Evolutionary conservation across 2,329 filamentous ascomycete species (phyloP).

Genomic region (Salinomyces thailandicus): DNA sequence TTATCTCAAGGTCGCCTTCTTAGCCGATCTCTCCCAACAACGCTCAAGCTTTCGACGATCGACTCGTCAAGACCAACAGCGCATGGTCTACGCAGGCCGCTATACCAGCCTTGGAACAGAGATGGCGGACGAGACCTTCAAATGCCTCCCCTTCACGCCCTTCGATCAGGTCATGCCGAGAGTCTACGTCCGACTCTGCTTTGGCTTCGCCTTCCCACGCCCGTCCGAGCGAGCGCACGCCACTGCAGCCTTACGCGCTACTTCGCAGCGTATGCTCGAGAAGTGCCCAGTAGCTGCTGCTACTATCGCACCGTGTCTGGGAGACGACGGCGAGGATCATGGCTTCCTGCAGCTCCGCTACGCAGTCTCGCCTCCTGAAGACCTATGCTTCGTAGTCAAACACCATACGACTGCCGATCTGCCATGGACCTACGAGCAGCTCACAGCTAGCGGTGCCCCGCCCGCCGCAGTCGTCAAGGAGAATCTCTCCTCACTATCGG

Average conservation of each 20-base stretch:
- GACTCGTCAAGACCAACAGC: too few relatives aligned
- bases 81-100: too few relatives aligned
- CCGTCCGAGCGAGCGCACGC: neutral
- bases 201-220: constrained; percentile 4
- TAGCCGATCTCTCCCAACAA: too few relatives aligned
- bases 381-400: neutral
- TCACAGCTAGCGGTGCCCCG: constrained; percentile 3
- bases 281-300: too few relatives aligned
- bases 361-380: neutral
- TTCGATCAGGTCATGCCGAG: constrained; percentile 4
- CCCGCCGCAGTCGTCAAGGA: constrained; percentile 3
- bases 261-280: neutral
- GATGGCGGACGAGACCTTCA: too few relatives aligned
- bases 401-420: neutral
- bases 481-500: constrained; percentile 1
- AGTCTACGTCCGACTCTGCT: constrained; percentile 4
- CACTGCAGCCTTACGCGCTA: neutral
- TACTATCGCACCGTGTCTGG: constrained; percentile 2
- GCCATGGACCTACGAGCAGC: constrained; percentile 1
- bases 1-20: too few relatives aligned
- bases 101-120: too few relatives aligned
- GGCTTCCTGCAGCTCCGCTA: neutral
- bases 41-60: too few relatives aligned
- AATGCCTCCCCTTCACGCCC: too few relatives aligned
- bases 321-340: neutral